A percentile compares a stretch with the other conserved stretches of the same genome.
Evolutionary conservation across 2,329 filamentous ascomycete genomes (phyloP).

Genomic region (Neophaeococcomyces mojaviensis): DNA sequence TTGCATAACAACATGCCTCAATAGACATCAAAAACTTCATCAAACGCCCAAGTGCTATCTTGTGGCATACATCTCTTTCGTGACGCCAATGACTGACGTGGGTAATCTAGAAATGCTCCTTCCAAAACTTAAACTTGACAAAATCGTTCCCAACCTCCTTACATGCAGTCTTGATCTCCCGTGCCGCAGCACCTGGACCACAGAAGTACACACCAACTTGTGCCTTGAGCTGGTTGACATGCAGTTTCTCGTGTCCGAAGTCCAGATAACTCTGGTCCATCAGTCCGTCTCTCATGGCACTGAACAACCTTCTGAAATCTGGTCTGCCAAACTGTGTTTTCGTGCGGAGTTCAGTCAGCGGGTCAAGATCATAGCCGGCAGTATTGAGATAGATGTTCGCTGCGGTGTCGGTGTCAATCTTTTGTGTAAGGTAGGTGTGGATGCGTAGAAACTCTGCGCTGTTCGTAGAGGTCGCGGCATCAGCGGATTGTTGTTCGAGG

Average conservation of each 20-base stretch:
- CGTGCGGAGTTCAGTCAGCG: constrained; percentile 80
- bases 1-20: too few relatives aligned
- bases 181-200: constrained; percentile 71
- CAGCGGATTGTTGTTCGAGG: constrained; percentile 77
- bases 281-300: constrained; percentile 81
- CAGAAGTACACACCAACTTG: constrained; percentile 93
- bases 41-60: too few relatives aligned
- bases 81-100: too few relatives aligned
- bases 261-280: constrained; percentile 75
- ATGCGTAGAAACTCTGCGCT: constrained; percentile 81
- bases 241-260: constrained; percentile 66
- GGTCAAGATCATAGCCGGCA: constrained; percentile 79
- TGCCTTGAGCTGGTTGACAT: constrained; percentile 51
- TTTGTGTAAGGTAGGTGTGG: constrained; percentile 94
- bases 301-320: constrained; percentile 74
- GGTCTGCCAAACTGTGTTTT: constrained; percentile 93
- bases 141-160: constrained; percentile 65
- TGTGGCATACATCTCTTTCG: too few relatives aligned
- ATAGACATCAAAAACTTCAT: too few relatives aligned
- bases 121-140: constrained; percentile 96
- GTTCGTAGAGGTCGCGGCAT: constrained; percentile 51
- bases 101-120: constrained; percentile 62
- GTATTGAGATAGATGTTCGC: constrained; percentile 97
- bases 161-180: constrained; percentile 77
- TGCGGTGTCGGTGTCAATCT: constrained; percentile 80